Percentiles rank a stretch among this genome's conserved stretches.
phyloP scores from a whole-genome alignment of 306 rosid genomes.

The Trifolium repens region DNA sequence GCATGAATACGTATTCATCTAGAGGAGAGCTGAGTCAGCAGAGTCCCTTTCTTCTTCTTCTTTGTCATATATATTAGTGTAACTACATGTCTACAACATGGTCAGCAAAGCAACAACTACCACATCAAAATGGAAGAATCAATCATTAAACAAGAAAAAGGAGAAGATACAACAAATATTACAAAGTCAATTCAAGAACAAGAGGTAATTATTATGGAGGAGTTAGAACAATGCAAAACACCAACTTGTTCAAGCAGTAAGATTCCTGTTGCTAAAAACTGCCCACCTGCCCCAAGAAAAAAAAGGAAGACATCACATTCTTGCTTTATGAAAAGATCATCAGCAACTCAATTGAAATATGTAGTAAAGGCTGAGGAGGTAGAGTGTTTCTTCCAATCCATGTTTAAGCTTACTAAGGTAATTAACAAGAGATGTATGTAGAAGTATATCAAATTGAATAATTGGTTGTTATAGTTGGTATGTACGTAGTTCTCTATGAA shows the following conservation, averaged over 20 bases:
- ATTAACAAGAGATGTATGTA: constrained; percentile 46
- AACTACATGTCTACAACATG: constrained; percentile 15
- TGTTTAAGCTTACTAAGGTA: constrained; percentile 42
- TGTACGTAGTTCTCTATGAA: neutral
- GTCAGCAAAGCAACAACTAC: constrained; percentile 15
- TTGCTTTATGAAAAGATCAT: constrained; percentile 44
- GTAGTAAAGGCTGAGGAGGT: constrained; percentile 53
- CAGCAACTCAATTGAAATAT: constrained; percentile 37
- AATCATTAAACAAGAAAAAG: constrained; percentile 7
- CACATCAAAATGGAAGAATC: constrained; percentile 19
- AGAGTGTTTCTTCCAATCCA: constrained; percentile 60
- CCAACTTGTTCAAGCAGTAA: constrained; percentile 50
- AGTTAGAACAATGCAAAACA: constrained; percentile 51
- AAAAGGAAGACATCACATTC: constrained; percentile 29
- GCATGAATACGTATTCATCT: neutral
- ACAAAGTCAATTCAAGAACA: neutral
- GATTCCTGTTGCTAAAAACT: constrained; percentile 48
- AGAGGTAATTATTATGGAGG: constrained; percentile 23
- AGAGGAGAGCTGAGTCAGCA: no score
- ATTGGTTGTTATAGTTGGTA: neutral
- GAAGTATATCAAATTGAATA: constrained; percentile 46
- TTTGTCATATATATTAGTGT: constrained; percentile 10
- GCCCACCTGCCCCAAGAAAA: constrained; percentile 66
- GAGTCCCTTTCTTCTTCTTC: neutral
- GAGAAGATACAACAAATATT: neutral